Percentiles rank a stretch among this genome's conserved stretches.
phyloP scores from a whole-genome alignment of 148 eudicot genomes.

The Rhododendron ovatum region DNA sequence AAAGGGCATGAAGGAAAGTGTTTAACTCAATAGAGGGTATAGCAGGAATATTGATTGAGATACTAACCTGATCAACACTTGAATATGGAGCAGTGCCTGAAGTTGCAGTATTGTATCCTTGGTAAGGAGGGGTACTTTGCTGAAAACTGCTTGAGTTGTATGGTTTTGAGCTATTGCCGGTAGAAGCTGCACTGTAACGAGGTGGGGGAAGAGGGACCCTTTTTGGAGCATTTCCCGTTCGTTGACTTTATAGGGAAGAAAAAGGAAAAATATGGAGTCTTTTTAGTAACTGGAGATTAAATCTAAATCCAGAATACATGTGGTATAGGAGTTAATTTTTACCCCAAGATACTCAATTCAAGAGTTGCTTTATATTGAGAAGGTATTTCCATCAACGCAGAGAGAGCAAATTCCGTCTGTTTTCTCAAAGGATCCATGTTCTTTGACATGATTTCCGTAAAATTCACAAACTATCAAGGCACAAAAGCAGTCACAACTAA shows the following conservation, averaged over 20 bases:
- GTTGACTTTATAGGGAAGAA: conserved; percentile 35
- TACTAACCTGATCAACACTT: conserved; percentile 38
- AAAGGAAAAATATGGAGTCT: not conserved
- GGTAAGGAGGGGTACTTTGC: conserved; percentile 23
- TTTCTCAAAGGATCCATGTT: conserved; percentile 38
- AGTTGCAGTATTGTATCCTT: conserved; percentile 11
- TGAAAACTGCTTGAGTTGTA: conserved; percentile 35
- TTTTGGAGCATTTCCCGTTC: conserved; percentile 40
- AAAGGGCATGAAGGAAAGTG: not conserved
- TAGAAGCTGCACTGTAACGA: conserved; percentile 23
- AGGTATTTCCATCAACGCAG: conserved; percentile 85
- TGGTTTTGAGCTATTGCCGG: conserved; percentile 24
- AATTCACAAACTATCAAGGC: conserved; percentile 59
- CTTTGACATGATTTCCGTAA: conserved; percentile 68
- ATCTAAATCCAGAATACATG: not conserved
- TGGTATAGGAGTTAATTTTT: not conserved
- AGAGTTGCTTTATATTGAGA: conserved; percentile 66
- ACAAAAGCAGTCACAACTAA: not conserved
- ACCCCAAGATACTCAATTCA: conserved; percentile 60
- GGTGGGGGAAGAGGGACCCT: conserved; percentile 69
- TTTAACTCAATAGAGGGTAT: not conserved
- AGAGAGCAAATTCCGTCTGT: conserved; percentile 64
- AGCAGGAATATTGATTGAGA: not conserved
- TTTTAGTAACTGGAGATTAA: not conserved
- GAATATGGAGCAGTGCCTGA: conserved; percentile 15